Conservation (phyloP, 2,329 filamentous ascomycete genomes). For the Mycosphaerella sp. region DNA sequence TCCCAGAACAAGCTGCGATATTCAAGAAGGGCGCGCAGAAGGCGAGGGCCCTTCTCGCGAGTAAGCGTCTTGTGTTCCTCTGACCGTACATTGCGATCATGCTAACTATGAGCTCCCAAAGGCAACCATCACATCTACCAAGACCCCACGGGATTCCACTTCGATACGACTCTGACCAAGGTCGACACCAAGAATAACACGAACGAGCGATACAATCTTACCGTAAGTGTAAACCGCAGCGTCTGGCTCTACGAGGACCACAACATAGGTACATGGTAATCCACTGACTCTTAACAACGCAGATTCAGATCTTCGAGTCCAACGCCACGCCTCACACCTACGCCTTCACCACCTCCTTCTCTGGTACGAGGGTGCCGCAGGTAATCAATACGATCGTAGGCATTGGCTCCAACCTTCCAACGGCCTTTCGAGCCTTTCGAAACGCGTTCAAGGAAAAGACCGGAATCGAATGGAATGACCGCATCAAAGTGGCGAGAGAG, state of each 20-base stretch:
- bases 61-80: neutral
- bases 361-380: slow-evolving; percentile 17
- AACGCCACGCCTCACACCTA: slow-evolving; percentile 55
- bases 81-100: neutral
- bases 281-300: slow-evolving; percentile 16
- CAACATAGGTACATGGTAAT: too few relatives aligned
- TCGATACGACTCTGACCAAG: slow-evolving; percentile 57
- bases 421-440: slow-evolving; percentile 36
- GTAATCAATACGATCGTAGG: slow-evolving; percentile 30
- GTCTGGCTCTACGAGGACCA: too few relatives aligned
- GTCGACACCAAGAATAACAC: slow-evolving; percentile 42
- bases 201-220: slow-evolving; percentile 55
- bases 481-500: slow-evolving; percentile 27
- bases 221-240: slow-evolving; percentile 38
- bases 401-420: slow-evolving; percentile 28
- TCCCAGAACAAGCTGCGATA: slow-evolving; percentile 19
- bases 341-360: slow-evolving; percentile 45
- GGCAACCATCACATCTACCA: slow-evolving; percentile 59
- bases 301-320: slow-evolving; percentile 60
- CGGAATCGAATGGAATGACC: slow-evolving; percentile 38
- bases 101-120: slow-evolving; percentile 28
- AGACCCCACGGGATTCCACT: slow-evolving; percentile 57
- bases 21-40: slow-evolving; percentile 25
- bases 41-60: slow-evolving; percentile 23
- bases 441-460: slow-evolving; percentile 38